Percentiles rank a stretch among this genome's conserved stretches.
Conservation (phyloP, 768 basidiomycete species). For the Boletus rufocinnamomeus region DNA sequence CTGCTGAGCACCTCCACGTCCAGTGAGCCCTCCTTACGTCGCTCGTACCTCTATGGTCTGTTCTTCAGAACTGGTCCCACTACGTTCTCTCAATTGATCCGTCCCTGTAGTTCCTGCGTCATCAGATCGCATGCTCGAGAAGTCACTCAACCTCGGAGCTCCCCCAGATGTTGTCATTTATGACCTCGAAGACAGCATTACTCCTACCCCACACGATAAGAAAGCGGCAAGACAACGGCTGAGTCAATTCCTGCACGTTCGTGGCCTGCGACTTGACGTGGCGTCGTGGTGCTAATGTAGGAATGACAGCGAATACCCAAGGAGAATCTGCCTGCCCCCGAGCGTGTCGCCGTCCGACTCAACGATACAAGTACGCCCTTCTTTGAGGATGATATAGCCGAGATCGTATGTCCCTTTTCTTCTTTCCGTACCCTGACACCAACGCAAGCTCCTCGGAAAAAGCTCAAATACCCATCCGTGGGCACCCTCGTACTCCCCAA, state of each 20-base stretch:
- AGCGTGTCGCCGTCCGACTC: conserved; percentile 67
- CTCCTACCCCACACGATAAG: conserved; percentile 61
- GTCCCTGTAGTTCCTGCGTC: conserved; percentile 66
- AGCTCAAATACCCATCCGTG: conserved; percentile 52
- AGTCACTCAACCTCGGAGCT: conserved; percentile 53
- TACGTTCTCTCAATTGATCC: background rate
- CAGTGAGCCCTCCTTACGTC: conserved; percentile 33
- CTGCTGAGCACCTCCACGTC: conserved; percentile 20
- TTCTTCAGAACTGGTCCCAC: background rate
- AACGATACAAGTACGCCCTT: conserved; percentile 68
- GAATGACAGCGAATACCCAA: conserved; percentile 28
- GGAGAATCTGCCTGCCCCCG: conserved; percentile 42
- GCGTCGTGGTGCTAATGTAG: conserved; percentile 13
- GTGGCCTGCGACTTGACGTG: conserved; percentile 18
- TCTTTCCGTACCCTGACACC: background rate
- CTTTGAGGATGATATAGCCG: conserved; percentile 62
- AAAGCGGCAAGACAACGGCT: conserved; percentile 57
- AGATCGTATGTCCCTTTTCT: conserved; percentile 47
- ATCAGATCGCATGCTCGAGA: conserved; percentile 78
- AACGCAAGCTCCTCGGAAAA: conserved; percentile 10
- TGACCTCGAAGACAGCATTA: conserved; percentile 86
- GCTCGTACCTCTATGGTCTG: conserved; percentile 66
- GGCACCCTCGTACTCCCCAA: conserved; percentile 83
- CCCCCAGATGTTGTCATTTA: conserved; percentile 79
- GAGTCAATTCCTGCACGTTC: conserved; percentile 55